Evolutionary conservation across 305 asterid species (phyloP).

Genomic region (Rubia tinctorum): DNA sequence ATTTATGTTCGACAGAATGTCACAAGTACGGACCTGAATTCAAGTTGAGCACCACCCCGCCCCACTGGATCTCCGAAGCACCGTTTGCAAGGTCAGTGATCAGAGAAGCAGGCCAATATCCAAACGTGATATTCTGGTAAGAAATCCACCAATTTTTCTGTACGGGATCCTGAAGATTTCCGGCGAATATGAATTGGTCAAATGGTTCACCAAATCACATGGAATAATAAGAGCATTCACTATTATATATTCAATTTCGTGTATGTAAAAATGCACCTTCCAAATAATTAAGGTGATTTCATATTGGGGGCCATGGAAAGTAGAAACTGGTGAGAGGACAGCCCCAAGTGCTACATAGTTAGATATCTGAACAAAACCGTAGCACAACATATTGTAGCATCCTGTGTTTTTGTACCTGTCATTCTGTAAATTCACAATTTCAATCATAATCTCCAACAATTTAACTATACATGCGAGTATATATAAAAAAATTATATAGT

Average conservation of each 20-base stretch:
- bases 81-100: neutral
- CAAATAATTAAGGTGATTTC: neutral
- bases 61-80: neutral
- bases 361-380: slow-evolving; percentile 5
- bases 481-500: neutral
- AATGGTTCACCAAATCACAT: no score
- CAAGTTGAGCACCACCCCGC: neutral
- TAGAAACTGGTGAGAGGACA: neutral
- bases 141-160: neutral
- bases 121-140: neutral
- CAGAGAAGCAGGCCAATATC: neutral
- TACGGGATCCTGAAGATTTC: neutral
- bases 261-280: neutral
- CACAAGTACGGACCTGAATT: neutral
- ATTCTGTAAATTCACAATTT: neutral
- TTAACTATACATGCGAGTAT: neutral
- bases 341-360: neutral
- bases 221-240: no score
- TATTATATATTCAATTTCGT: neutral
- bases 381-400: slow-evolving; percentile 5
- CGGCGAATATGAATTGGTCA: neutral
- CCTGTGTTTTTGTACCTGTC: neutral
- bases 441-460: neutral
- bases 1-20: no score
- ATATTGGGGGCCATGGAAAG: neutral